Evolutionary conservation across 2,329 filamentous ascomycete species (phyloP).

Genomic region (Xylariaceae sp.): DNA sequence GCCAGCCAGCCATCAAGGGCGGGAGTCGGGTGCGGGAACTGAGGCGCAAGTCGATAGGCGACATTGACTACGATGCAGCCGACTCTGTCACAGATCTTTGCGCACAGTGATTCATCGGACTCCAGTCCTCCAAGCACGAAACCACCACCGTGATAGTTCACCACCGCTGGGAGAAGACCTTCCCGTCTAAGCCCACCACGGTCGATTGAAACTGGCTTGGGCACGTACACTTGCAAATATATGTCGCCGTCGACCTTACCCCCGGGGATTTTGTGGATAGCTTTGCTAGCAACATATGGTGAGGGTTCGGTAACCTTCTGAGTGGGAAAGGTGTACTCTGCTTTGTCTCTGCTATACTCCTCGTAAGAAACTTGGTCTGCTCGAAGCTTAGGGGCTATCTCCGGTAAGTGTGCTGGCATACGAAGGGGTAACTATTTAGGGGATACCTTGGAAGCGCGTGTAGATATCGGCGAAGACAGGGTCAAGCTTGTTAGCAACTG

Average conservation of each 20-base stretch:
- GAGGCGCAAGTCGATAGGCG: slow-evolving; percentile 55
- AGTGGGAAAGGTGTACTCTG: slow-evolving; percentile 31
- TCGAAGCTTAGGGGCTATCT: slow-evolving; percentile 26
- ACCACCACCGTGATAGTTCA: slow-evolving; percentile 54
- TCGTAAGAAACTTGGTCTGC: slow-evolving; percentile 36
- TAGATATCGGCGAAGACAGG: slow-evolving; percentile 52
- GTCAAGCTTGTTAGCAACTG: slow-evolving; percentile 49
- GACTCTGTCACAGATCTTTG: slow-evolving; percentile 48
- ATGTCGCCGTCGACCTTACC: slow-evolving; percentile 31
- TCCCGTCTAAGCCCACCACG: slow-evolving; percentile 19
- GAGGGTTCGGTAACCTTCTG: slow-evolving; percentile 19
- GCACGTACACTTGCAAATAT: slow-evolving; percentile 49
- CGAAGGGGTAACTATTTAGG: slow-evolving; percentile 46
- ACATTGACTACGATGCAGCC: slow-evolving; percentile 53
- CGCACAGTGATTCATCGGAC: slow-evolving; percentile 53
- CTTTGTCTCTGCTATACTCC: slow-evolving; percentile 29
- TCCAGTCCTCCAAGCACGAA: slow-evolving; percentile 54
- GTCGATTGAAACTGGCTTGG: slow-evolving; percentile 36
- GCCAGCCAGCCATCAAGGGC: slow-evolving; percentile 53
- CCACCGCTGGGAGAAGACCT: slow-evolving; percentile 49
- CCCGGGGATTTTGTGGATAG: slow-evolving; percentile 29
- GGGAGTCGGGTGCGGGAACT: slow-evolving; percentile 50
- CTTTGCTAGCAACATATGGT: slow-evolving; percentile 29
- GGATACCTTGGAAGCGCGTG: slow-evolving; percentile 40
- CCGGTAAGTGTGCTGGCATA: slow-evolving; percentile 33